Base-by-base conservation (phyloP, 176 grass and related monocot species). In the Triticum monococcum region DNA sequence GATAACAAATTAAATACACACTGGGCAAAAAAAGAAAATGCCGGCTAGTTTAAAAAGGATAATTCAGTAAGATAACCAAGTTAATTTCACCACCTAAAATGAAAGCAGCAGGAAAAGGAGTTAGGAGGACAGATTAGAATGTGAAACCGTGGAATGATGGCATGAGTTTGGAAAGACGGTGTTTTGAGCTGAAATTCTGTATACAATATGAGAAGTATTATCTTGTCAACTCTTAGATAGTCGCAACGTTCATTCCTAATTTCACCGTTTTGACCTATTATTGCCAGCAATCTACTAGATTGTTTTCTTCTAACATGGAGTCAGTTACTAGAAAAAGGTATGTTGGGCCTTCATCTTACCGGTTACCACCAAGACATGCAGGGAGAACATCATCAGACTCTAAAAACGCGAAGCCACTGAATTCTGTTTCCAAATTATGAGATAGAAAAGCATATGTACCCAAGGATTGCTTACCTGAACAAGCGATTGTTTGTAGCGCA, bases 401-500 rank as follows among this genome's bases (percentile, higher is more conserved):
- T 17, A 16, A 25, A 68, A 0, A 10, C 45, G 23, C 33, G 48
- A 64, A 36, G 85, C 25, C 77, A 86, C 72, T 32, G 28, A 64
- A 81, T 50, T 16, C 24, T 86, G 64, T 43, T 54, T 56, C 45
- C 26, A 26, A 26, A 26, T 26, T 26, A 26, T 26, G 26, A 26
- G 26, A 26, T 26, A 26, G 1, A 26, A 26, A 26, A 26, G 26
- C 26, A 26, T 1, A 26, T 26, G 26, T 26, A 26, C 26, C 26
- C 26, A 26, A 26, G 26, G 26, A 26, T 26, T 40, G 35, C 56
- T 88, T 87, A 91, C 96, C 91, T 98, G 96, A 64, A 98, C 90
- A 94, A 98, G 91, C 40, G 96, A 95, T 84, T 90, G 92, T 84
- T 92, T 95, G 80, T 95, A 95, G 46, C 91, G 90, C 79, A 98